Evolutionary conservation across 2,329 filamentous ascomycete genomes (phyloP), one percentile per base, ranked within the genome.

Genomic region (Eutypa lata): DNA sequence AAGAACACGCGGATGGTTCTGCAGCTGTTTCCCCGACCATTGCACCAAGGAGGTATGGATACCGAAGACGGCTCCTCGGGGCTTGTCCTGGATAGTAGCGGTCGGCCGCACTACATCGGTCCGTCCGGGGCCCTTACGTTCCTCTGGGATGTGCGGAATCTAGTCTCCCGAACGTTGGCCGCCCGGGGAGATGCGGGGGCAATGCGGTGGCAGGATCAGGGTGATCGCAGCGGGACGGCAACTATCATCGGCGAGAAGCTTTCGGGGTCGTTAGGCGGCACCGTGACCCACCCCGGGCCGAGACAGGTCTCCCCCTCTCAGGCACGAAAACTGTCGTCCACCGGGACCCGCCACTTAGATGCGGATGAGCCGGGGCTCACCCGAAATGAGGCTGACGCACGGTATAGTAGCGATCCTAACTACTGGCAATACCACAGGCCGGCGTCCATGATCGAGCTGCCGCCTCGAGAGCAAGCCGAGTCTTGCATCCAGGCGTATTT

Each of bases 401-500:
- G 50, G 53, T 11, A 52, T 45, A 49, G 53, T 13, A 42, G 54
- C 33, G 56, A 55, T 14, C 50, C 58, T 5, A 59, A 60, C 22
- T 57, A 62, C n/a, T 53, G 57, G 51, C 53, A 56, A 7, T 56
- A 61, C 21, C 61, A 57, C 46, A 56, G 55, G 22, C 53, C 55
- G 14, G 54, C 57, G 7, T 61, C 57, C 14, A 28, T 38, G 40
- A 54, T 64, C 13, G 51, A 58, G 10, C 54, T 76, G 14, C 73
- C 73, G 1, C 53, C 64, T 1, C 67, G 62, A 45, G 63, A 68
- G 3, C 63, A 69, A 19, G 67, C 72, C 2, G 72, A 75, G 52
- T 60, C 65, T 5, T 69, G 73, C 7, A 56, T 74, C 1, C 55
- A 67, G 1, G 70, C 72, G 2, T 76, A 69, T 57, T 76, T 76